Evolutionary conservation across 352 stramenopile species (phyloP), one percentile per base, ranked within the genome.

Genomic region (Pythium periplocum): DNA sequence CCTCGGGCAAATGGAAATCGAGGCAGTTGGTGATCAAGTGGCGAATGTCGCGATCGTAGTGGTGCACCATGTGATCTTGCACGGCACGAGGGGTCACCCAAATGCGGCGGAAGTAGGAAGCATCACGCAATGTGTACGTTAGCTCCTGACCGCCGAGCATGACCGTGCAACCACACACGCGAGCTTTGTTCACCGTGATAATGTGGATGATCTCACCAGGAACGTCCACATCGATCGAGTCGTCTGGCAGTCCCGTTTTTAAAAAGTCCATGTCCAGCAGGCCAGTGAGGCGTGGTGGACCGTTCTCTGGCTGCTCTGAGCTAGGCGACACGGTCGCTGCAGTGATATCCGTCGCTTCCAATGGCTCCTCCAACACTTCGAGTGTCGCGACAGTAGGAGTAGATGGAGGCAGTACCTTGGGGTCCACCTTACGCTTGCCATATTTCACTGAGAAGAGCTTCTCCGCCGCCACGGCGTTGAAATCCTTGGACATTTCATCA

Each of bases 1-100:
- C 46, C 10, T 34, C 38, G 8, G 55, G 46, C 26, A 49, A 26
- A 2, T 39, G 30, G 7, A 54, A 45, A 4, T 79, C 74, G 49
- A 87, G 64, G 61, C 75, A 86, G 38, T 86, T 60, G 46, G 64
- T 57, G 36, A 84, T 68, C 26, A 91, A 57, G 44, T 70, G 73
- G 31, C 64, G 59, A 48, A 91, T 85, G 59, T 78, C 80, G 41
- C 79, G 76, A 65, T 89, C 81, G 58, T 91, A 91, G 58, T 91
- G 81, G 54, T 91, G 78, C n/a, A 86, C 71, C 70, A 91, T 83
- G 64, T 91, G 81, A 53, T 91, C 81, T 51, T 80, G 67, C 47
- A 86, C 17, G 2, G 78, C 70, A 34, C 75, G 81, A 2, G 73
- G 58, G 33, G 68, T 91, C 45, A 83, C 67, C 63, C 64, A 84